phyloP scores from a whole-genome alignment of 2,329 filamentous ascomycete genomes.

The Venturia oleaginea region DNA sequence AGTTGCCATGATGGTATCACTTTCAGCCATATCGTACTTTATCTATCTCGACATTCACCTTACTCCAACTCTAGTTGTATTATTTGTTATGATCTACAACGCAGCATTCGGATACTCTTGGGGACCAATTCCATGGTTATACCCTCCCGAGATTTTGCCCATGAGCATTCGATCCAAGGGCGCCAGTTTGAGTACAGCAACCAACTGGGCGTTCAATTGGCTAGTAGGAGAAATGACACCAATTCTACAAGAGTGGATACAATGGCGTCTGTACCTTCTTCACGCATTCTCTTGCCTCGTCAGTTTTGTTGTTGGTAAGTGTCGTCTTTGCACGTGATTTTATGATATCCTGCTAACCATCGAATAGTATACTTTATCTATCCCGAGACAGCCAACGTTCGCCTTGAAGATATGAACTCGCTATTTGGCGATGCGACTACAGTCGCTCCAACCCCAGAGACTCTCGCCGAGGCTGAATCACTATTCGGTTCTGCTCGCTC shows the following conservation, averaged over 20 bases:
- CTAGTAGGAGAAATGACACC: constrained; percentile 92
- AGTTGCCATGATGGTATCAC: constrained; percentile 76
- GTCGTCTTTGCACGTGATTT: constrained; percentile 13
- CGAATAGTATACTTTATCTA: constrained; percentile 86
- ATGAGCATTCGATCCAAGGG: constrained; percentile 96
- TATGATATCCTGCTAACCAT: constrained; percentile 18
- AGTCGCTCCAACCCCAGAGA: constrained; percentile 67
- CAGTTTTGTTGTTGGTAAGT: constrained; percentile 92
- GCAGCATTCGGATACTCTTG: constrained; percentile 95
- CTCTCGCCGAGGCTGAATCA: constrained; percentile 72
- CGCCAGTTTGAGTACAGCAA: constrained; percentile 87
- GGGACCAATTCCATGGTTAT: constrained; percentile 97
- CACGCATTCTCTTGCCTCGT: constrained; percentile 95
- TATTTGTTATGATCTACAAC: constrained; percentile 98
- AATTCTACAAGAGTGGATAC: constrained; percentile 81
- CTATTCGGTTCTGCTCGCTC: constrained; percentile 64
- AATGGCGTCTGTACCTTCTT: constrained; percentile 87
- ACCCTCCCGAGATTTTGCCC: constrained; percentile 96
- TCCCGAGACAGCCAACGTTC: constrained; percentile 90
- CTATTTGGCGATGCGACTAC: constrained; percentile 91
- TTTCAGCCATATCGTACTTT: constrained; percentile 90
- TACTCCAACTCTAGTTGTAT: constrained; percentile 77
- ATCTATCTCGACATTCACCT: constrained; percentile 72
- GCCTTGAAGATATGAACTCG: constrained; percentile 91
- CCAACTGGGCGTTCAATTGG: constrained; percentile 99